Evolutionary conservation across 805 yeast genomes (phyloP).

Genomic region (Barnettozyma siamensis): DNA sequence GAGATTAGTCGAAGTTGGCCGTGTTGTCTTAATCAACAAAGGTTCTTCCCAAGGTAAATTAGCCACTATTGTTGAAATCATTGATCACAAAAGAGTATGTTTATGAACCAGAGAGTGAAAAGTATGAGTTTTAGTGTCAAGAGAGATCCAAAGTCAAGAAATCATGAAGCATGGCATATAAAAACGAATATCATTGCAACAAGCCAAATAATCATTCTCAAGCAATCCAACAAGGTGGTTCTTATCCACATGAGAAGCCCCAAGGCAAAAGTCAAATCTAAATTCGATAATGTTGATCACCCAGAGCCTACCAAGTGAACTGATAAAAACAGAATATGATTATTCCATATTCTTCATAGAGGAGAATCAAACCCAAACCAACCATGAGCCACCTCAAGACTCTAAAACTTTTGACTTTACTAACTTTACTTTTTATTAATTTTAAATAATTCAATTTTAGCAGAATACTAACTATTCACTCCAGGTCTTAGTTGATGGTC

Average conservation of each 20-base stretch:
- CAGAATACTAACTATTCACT: conserved; percentile 23
- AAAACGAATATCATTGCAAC: too few species aligned
- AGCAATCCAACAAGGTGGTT: too few species aligned
- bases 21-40: conserved; percentile 90
- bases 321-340: too few species aligned
- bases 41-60: conserved; percentile 70
- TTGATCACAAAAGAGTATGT: conserved; percentile 98
- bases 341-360: too few species aligned
- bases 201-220: too few species aligned
- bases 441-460: neutral
- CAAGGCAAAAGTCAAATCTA: too few species aligned
- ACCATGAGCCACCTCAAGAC: neutral
- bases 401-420: neutral
- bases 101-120: neutral
- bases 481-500: conserved; percentile 94
- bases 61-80: conserved; percentile 97
- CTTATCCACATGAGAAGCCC: too few species aligned
- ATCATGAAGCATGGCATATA: conserved; percentile 1
- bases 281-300: too few species aligned
- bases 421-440: neutral
- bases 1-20: conserved; percentile 99
- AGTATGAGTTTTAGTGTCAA: neutral
- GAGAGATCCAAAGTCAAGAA: too few species aligned
- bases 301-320: too few species aligned
- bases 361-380: neutral